Conservation (phyloP, 2,329 filamentous ascomycete species). For the Trichoderma cornu-damae region DNA sequence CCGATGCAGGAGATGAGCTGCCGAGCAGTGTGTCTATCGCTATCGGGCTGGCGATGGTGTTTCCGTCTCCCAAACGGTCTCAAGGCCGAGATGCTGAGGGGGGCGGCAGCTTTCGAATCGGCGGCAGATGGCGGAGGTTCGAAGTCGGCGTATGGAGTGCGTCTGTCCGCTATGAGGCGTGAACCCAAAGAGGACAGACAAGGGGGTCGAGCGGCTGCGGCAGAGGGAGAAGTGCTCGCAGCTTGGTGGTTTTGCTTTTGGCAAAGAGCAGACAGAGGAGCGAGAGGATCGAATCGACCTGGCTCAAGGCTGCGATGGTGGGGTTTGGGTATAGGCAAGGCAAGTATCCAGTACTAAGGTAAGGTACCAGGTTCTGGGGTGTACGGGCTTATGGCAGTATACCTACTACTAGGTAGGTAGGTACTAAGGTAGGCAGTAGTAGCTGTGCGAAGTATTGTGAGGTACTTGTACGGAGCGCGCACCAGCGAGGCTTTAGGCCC, state of each 20-base stretch:
- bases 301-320: conserved; percentile 23
- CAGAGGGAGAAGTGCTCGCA: background rate
- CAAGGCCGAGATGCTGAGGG: background rate
- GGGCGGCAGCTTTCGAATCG: background rate
- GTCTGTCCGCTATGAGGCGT: background rate
- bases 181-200: background rate
- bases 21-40: background rate
- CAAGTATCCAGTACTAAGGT: background rate
- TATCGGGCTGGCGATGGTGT: background rate
- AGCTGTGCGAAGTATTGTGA: too few species aligned
- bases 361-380: too few species aligned
- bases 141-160: background rate
- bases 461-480: too few species aligned
- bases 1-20: conserved; percentile 5
- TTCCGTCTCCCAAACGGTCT: background rate
- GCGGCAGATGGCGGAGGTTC: background rate
- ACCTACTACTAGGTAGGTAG: too few species aligned
- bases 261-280: background rate
- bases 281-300: background rate
- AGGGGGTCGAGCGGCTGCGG: background rate
- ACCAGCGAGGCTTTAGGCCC: too few species aligned
- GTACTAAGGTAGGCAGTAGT: too few species aligned
- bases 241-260: conserved; percentile 4
- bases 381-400: too few species aligned
- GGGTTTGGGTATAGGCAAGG: conserved; percentile 16